Base-by-base conservation (phyloP, 129 eudicot genomes). In the Tagetes erecta region DNA sequence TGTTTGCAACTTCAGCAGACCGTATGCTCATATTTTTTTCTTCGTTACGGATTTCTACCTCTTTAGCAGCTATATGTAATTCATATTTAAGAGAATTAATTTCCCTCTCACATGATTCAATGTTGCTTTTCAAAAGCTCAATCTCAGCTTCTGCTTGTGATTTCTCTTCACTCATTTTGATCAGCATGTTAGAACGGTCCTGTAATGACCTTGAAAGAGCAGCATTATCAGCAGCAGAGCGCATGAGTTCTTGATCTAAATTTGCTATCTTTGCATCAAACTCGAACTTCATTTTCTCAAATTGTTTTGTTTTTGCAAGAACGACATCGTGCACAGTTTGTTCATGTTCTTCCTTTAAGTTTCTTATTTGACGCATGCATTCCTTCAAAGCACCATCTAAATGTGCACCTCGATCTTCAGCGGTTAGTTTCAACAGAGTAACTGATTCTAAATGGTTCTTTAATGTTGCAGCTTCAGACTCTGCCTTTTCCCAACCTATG, bases 401-500 rank as follows among this genome's bases (percentile, higher is more conserved):
- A 85, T 95, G 97, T 27, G 99, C 80, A 33, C 92, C 96, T 64
- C 94, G 83, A 70, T 95, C 99, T 82, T 95, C 99, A 20, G 92
- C 99, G 7, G 96, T 88, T 42, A 95, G 94, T 82, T 95, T 95
- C 67, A 87, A 84, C 63, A 95, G 82, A 6, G 97, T 91, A 46
- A 95, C 94, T 5, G 99, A 86, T 78, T 95, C 99, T 55, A 95
- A 67, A 75, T 95, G 94, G 70, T 79, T 87, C 86, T 91, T 95
- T 62, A 95, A 67, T 0, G 95, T 77, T 68, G 89, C 82, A 75
- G 99, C 94, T 84, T 95, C 99, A 30, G 97, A 82, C 59, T 95
- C 99, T 27, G 97, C 99, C 86, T 95, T 91, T 75, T 95, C 99
- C 99, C 99, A 95, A 64, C 99, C 99, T 95, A 77, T 36, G 57